Base-by-base conservation (phyloP, 108 stramenopile species). In the Nitzschia putrida region DNA sequence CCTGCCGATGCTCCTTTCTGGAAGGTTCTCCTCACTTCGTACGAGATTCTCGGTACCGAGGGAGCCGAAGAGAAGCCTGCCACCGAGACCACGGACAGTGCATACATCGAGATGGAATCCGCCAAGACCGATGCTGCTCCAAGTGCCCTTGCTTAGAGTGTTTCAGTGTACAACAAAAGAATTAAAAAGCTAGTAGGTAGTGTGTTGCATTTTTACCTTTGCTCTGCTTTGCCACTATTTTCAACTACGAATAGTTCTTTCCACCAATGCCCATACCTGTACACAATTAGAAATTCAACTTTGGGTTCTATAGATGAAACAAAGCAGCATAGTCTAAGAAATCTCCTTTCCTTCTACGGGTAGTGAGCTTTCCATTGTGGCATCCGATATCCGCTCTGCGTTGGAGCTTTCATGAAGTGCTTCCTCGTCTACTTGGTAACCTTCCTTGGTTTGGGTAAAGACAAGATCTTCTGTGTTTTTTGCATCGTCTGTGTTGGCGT, bases 1-100 rank as follows among this genome's bases (percentile, higher is more conserved):
- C 91, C 91, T 16, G 68, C 54, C 21, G 76, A 87, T 66, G 88
- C 54, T n/a, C 58, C 76, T 11, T 73, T 92, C 53, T 92, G 87
- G 63, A 72, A 68, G 5, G 79, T 86, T 57, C 47, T 92, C 10
- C 51, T 64, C 14, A 84, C 83, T 3, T 79, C 83, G 7, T 92
- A 88, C 58, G 91, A 90, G 70, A 78, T 87, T 12, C 22, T 71
- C 11, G 51, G 24, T 2, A 51, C 37, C 1, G 63, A 64, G 10
- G 73, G 39, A n/a, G 59, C 38, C 43, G 57, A 39, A 41, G 42
- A 60, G n/a, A 24, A 57, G 34, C 53, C 24, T 24, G 25, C 0
- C 56, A 66, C n/a, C 25, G 45, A 42, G 54, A 34, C 29, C 29
- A 34, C 38, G 47, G 72, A 73, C 7, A 56, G 57, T 20, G 25